Evolutionary conservation across 2,329 filamentous ascomycete species (phyloP).

Genomic region (Magnaporthales sp.): DNA sequence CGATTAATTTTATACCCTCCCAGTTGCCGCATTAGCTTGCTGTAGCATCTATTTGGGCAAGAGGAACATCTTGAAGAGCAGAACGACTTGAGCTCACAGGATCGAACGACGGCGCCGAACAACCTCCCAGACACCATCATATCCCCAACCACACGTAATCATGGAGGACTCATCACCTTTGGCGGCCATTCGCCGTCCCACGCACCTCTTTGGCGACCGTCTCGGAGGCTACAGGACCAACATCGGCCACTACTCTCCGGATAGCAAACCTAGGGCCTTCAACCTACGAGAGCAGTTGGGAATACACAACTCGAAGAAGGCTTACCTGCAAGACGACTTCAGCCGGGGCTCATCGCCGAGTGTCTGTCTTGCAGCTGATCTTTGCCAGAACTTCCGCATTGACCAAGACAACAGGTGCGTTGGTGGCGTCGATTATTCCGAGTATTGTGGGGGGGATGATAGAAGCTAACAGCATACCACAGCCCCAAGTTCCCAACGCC

Average conservation of each 20-base stretch:
- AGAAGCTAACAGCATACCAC: too few relatives aligned
- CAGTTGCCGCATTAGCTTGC: constrained; percentile 7
- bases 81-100: not conserved
- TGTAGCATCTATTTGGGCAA: not conserved
- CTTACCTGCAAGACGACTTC: constrained; percentile 77
- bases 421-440: not conserved
- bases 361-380: constrained; percentile 81
- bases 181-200: constrained; percentile 80
- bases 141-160: constrained; percentile 12
- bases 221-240: constrained; percentile 43
- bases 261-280: constrained; percentile 53
- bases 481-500: constrained; percentile 80
- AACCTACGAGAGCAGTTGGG: constrained; percentile 65
- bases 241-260: constrained; percentile 37
- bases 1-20: constrained; percentile 3
- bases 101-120: not conserved
- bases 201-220: constrained; percentile 51
- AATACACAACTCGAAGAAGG: constrained; percentile 35
- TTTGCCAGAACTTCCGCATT: constrained; percentile 95
- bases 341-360: constrained; percentile 83
- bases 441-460: too few relatives aligned
- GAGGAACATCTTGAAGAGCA: not conserved
- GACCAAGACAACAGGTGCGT: constrained; percentile 73
- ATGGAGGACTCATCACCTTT: constrained; percentile 95
- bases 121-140: not conserved